Evolutionary conservation across 2,329 filamentous ascomycete species (phyloP), one percentile per base, ranked within the genome.

Genomic region (Grosmannia penicillata): DNA sequence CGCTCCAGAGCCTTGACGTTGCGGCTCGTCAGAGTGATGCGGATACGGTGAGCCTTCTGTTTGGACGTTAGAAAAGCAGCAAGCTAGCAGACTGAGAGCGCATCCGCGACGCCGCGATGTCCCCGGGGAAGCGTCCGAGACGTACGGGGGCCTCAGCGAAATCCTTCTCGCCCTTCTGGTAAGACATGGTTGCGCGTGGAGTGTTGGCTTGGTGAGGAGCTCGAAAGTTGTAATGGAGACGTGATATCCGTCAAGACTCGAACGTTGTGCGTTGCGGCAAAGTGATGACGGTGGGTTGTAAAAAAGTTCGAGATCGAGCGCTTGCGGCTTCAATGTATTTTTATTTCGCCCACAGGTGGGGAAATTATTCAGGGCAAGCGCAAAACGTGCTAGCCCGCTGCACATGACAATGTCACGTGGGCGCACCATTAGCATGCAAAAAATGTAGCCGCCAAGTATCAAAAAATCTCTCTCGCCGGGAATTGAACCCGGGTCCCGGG

Each of bases 1-100:
- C 93, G 94, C 78, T 96, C 91, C 61, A 96, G 84, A 53, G 86
- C 78, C 60, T 79, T 71, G 60, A 96, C 89, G 72, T 95, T 95
- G 72, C 84, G 83, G 57, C 76, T 83, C 64, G 87, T 91, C 57
- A 95, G 75, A 65, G 89, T 96, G 76, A 96, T 95, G 63, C 89
- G 84, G 45, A 50, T 53, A 39, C 48, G 47, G 51, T 46, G 43
- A 37, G 49, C 43, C 40, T 46, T 48, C 44, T 48, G 44, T 43
- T 45, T 8, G 8, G 3, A 13, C 14, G 7, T 27, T 21, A 21
- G 36, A 33, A 27, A 38, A 30, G 18, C 6, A 8, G n/a, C n/a
- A n/a, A n/a, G n/a, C n/a, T n/a, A n/a, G n/a, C n/a, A n/a, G n/a
- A n/a, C n/a, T n/a, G n/a, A n/a, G n/a, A n/a, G n/a, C n/a, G n/a